These are phyloP conservation scores for Moniliophthora roreri DNA, from an alignment of 1,284 basidiomycete genomes.

Conservation along the genomic window DNA sequence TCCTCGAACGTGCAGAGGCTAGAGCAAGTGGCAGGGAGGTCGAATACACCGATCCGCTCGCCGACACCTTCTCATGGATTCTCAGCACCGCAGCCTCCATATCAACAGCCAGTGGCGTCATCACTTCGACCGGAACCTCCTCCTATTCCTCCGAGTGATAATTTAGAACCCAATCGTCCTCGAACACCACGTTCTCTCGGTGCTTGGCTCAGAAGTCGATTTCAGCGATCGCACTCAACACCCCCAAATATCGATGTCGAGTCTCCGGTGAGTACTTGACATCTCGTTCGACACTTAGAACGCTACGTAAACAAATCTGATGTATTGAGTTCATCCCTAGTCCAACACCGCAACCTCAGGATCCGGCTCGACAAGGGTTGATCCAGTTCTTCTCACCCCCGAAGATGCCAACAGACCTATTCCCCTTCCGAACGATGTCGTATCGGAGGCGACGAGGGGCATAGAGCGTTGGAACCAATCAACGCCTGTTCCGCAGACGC, in stretches of 20 bases:
- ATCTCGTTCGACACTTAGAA: background rate
- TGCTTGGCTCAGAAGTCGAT: slow-evolving; percentile 12
- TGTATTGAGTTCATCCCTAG: background rate
- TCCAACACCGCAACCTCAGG: slow-evolving; percentile 4
- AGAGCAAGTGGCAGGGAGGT: background rate
- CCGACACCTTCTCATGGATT: too few species aligned
- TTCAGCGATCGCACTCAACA: slow-evolving; percentile 14
- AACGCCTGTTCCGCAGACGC: slow-evolving; percentile 12
- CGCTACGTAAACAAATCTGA: background rate
- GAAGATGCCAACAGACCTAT: slow-evolving; percentile 13
- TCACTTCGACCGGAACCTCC: background rate
- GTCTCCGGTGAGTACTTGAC: slow-evolving; percentile 10
- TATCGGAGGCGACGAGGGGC: slow-evolving; percentile 14
- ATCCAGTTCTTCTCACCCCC: slow-evolving; percentile 14
- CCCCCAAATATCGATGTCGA: slow-evolving; percentile 13
- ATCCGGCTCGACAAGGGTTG: background rate
- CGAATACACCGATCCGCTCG: too few species aligned
- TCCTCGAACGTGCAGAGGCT: background rate
- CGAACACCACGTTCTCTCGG: slow-evolving; percentile 6
- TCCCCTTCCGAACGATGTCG: slow-evolving; percentile 13
- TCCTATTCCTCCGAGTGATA: background rate
- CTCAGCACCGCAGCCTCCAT: too few species aligned
- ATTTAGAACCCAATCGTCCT: slow-evolving; percentile 3
- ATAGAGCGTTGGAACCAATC: slow-evolving; percentile 3
- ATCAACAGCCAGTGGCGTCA: too few species aligned